Evolutionary conservation across 2,329 filamentous ascomycete species (phyloP).

Genomic region (Coniochaeta prunicola): DNA sequence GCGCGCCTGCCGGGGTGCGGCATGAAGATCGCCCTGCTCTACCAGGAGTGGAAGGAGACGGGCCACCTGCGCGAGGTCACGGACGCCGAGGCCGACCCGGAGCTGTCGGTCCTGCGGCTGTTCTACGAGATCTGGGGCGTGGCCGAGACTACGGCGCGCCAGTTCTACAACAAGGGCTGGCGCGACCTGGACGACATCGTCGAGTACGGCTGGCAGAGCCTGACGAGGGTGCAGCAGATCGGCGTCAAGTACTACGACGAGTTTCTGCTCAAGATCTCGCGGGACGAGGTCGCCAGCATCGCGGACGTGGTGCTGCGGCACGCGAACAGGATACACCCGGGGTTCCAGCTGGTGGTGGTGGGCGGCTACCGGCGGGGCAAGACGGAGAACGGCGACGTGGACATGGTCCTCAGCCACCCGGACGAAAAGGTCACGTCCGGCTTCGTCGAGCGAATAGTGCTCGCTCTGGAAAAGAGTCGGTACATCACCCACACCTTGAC

Average conservation of each 20-base stretch:
- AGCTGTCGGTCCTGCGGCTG: constrained; percentile 53
- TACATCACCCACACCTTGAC: constrained; percentile 79
- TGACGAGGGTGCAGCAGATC: constrained; percentile 83
- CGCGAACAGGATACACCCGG: constrained; percentile 53
- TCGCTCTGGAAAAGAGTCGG: constrained; percentile 57
- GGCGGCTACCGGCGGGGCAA: constrained; percentile 82
- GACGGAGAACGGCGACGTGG: constrained; percentile 67
- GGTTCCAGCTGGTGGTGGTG: constrained; percentile 55
- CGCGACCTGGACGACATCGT: constrained; percentile 79
- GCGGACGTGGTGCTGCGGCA: constrained; percentile 55
- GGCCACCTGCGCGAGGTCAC: constrained; percentile 57
- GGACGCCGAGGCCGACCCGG: constrained; percentile 56
- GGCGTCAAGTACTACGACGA: constrained; percentile 93
- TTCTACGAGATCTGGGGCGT: constrained; percentile 95
- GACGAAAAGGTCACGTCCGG: constrained; percentile 59
- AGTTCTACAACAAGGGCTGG: constrained; percentile 79
- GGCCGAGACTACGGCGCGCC: constrained; percentile 68
- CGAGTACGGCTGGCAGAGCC: constrained; percentile 67
- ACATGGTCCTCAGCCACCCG: constrained; percentile 75
- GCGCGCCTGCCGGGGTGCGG: constrained; percentile 70
- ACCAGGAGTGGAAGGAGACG: constrained; percentile 61
- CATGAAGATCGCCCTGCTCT: constrained; percentile 69
- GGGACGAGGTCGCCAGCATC: constrained; percentile 67
- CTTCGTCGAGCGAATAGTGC: constrained; percentile 67
- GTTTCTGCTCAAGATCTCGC: constrained; percentile 63